Evolutionary conservation across 164 flowering plant genomes (phyloP).

Genomic region (Magnolia officinalis): DNA sequence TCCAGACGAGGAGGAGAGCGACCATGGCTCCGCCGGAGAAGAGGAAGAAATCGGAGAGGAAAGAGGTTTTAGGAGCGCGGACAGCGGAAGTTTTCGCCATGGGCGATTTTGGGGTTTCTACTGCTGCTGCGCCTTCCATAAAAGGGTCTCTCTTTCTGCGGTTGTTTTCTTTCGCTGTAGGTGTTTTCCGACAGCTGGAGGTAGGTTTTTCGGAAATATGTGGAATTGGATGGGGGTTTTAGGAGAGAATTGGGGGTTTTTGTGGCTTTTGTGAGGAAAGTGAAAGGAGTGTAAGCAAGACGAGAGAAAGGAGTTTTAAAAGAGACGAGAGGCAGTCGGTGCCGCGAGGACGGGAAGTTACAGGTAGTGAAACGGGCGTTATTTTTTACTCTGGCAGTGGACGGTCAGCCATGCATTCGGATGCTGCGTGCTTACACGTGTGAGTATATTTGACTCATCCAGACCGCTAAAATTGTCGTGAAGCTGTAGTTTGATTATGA

Average conservation of each 20-base stretch:
- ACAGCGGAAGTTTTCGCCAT: constrained; percentile 32
- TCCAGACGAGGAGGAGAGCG: constrained; percentile 54
- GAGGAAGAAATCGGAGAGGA: constrained; percentile 33
- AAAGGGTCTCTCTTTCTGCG: neutral
- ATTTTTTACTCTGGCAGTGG: no score
- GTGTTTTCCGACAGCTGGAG: constrained; percentile 8
- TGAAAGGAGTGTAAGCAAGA: neutral
- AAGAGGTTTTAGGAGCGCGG: constrained; percentile 22
- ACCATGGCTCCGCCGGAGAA: constrained; percentile 45
- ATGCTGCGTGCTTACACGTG: neutral
- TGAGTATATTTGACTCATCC: neutral
- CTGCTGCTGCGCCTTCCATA: neutral
- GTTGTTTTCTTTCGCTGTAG: neutral
- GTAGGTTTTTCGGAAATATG: neutral
- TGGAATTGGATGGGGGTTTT: neutral
- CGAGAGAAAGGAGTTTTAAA: neutral
- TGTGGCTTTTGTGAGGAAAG: neutral
- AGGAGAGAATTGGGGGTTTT: neutral
- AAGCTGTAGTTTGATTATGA: no score
- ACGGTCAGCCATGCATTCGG: no score
- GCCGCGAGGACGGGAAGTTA: neutral
- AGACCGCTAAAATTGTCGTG: neutral
- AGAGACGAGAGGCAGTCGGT: neutral
- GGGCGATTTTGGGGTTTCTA: constrained; percentile 5
- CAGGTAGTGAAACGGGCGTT: neutral